Evolutionary conservation across 805 yeast genomes (phyloP).

Genomic region (Aciculoconidium aculeatum): DNA sequence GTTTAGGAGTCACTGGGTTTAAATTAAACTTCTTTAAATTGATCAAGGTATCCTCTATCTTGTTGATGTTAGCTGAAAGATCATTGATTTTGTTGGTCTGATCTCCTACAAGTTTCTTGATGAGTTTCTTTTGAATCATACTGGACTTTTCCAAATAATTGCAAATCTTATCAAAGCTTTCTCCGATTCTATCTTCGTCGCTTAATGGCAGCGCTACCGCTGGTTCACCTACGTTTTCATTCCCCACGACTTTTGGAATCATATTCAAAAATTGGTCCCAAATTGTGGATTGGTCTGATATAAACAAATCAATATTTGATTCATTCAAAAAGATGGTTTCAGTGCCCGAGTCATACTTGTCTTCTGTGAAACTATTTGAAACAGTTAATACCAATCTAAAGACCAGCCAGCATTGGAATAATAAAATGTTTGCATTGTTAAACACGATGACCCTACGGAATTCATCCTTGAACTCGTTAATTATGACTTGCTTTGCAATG

Average conservation of each 20-base stretch:
- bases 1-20: slow-evolving; percentile 1
- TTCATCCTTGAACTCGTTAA: slow-evolving; percentile 16
- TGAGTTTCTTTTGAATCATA: slow-evolving; percentile 7
- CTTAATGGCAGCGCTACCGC: too few species aligned
- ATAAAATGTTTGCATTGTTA: slow-evolving; percentile 29
- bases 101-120: slow-evolving; percentile 7
- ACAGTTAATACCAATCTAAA: slow-evolving; percentile 20
- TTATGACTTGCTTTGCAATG: slow-evolving; percentile 20
- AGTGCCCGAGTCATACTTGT: background rate
- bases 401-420: slow-evolving; percentile 30
- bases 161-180: slow-evolving; percentile 6
- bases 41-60: slow-evolving; percentile 7
- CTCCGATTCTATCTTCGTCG: slow-evolving; percentile 1
- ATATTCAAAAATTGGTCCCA: slow-evolving; percentile 1
- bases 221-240: too few species aligned
- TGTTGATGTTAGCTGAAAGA: slow-evolving; percentile 7
- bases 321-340: slow-evolving; percentile 1
- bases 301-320: slow-evolving; percentile 1
- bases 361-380: slow-evolving; percentile 1
- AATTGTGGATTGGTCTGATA: background rate
- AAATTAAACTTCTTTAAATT: slow-evolving; percentile 4
- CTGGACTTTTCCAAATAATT: slow-evolving; percentile 7
- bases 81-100: slow-evolving; percentile 9
- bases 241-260: background rate
- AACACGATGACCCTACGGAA: slow-evolving; percentile 22